Conservation (phyloP, 768 basidiomycete genomes). For the Chalciporus sphaerocephalus region DNA sequence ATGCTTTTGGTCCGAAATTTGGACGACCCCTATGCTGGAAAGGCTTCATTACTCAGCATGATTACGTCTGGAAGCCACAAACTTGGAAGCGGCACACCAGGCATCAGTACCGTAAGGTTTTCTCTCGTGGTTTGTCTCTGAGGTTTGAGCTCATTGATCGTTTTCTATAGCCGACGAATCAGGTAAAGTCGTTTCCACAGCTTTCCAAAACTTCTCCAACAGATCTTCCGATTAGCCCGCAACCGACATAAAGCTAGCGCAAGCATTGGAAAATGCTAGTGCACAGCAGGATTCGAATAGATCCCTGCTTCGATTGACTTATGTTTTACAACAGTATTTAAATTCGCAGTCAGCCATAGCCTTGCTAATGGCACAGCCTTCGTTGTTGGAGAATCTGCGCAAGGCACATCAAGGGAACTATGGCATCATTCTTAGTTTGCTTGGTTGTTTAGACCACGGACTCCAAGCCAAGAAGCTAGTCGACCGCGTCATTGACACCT, state of each 20-base stretch:
- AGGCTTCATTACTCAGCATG: constrained; percentile 19
- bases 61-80: constrained; percentile 9
- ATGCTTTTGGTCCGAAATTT: constrained; percentile 60
- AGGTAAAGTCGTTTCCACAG: constrained; percentile 19
- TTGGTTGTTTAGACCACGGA: constrained; percentile 91
- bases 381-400: constrained; percentile 78
- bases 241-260: constrained; percentile 55
- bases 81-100: constrained; percentile 31
- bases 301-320: constrained; percentile 73
- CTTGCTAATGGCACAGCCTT: constrained; percentile 74
- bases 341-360: constrained; percentile 79
- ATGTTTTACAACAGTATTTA: constrained; percentile 73
- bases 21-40: constrained; percentile 71
- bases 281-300: constrained; percentile 76
- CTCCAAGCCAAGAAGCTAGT: constrained; percentile 82
- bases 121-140: background rate
- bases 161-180: constrained; percentile 23
- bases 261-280: constrained; percentile 68
- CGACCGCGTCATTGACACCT: constrained; percentile 82
- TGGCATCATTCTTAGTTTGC: constrained; percentile 81
- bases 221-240: constrained; percentile 28
- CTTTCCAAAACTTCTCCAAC: constrained; percentile 3
- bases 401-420: constrained; percentile 93
- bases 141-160: constrained; percentile 2
- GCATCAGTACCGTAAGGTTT: constrained; percentile 46